These are phyloP conservation scores for Mortierella antarctica DNA, from an alignment of 192 early-diverging fungal genomes.

Conservation along the genomic window DNA sequence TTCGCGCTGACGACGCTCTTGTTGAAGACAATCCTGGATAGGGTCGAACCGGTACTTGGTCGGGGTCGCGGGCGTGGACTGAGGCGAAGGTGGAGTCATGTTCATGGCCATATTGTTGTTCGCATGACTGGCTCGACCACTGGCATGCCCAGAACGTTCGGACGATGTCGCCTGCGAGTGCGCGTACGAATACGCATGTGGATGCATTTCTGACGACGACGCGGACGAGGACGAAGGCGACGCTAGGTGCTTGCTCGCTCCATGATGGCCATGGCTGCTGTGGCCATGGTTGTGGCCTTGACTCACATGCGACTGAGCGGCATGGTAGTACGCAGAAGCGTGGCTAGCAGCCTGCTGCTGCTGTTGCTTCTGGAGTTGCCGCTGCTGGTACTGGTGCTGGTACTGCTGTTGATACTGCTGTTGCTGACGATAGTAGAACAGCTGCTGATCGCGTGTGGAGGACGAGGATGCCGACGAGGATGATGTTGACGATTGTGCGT, in stretches of 20 bases:
- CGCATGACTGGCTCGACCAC: constrained; percentile 4
- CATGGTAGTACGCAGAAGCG: constrained; percentile 15
- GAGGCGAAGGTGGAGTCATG: constrained; percentile 32
- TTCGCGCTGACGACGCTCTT: constrained; percentile 34
- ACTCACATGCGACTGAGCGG: constrained; percentile 6
- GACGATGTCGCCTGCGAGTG: constrained; percentile 8
- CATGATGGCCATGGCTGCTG: not conserved
- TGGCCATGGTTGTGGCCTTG: constrained; percentile 6
- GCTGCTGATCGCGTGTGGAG: constrained; percentile 25
- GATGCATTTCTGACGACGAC: constrained; percentile 16
- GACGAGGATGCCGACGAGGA: not conserved
- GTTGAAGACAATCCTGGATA: constrained; percentile 42
- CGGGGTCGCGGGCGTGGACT: constrained; percentile 33
- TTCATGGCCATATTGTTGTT: not conserved
- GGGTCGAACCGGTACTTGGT: constrained; percentile 46
- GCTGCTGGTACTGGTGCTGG: constrained; percentile 27
- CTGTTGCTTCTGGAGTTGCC: constrained; percentile 21
- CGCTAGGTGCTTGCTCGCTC: not conserved
- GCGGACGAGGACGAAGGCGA: constrained; percentile 24
- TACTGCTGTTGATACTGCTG: constrained; percentile 44
- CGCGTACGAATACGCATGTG: constrained; percentile 27
- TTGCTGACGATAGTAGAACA: constrained; percentile 41
- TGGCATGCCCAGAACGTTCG: no score
- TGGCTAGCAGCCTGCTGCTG: constrained; percentile 14
- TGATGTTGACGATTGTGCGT: not conserved